Conservation (phyloP, 2,329 filamentous ascomycete genomes). For the Clarireedia paspali region DNA sequence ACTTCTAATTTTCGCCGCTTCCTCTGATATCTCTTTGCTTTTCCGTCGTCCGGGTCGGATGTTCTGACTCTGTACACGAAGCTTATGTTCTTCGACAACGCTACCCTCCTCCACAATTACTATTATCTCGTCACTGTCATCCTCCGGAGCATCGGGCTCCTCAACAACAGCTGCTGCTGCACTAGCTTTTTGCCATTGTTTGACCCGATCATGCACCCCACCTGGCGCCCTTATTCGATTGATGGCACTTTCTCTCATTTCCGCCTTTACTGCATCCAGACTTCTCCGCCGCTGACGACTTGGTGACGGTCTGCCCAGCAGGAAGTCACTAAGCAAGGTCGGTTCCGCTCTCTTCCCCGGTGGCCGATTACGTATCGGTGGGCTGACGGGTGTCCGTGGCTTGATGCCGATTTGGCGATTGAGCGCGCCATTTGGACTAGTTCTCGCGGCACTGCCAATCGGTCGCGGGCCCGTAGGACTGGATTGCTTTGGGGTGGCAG, state of each 20-base stretch:
- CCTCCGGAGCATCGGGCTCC: slow-evolving; percentile 40
- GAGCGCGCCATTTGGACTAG: slow-evolving; percentile 19
- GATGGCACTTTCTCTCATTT: slow-evolving; percentile 44
- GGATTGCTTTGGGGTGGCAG: not conserved
- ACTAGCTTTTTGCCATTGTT: slow-evolving; percentile 76
- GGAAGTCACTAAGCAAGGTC: slow-evolving; percentile 49
- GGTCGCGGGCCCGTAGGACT: slow-evolving; percentile 9
- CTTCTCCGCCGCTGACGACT: slow-evolving; percentile 50
- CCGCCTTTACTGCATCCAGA: slow-evolving; percentile 49
- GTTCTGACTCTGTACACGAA: slow-evolving; percentile 35
- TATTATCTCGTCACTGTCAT: slow-evolving; percentile 54
- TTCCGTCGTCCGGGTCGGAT: slow-evolving; percentile 15
- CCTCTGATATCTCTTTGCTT: slow-evolving; percentile 27
- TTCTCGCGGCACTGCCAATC: slow-evolving; percentile 13
- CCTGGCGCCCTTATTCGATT: slow-evolving; percentile 53
- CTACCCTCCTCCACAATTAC: slow-evolving; percentile 52
- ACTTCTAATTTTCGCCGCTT: slow-evolving; percentile 14
- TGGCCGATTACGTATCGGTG: slow-evolving; percentile 19
- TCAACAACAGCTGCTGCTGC: slow-evolving; percentile 55
- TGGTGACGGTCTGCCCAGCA: slow-evolving; percentile 48
- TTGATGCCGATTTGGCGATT: slow-evolving; percentile 15
- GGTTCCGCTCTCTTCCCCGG: slow-evolving; percentile 31
- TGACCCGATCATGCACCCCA: slow-evolving; percentile 71
- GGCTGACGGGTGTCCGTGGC: slow-evolving; percentile 19
- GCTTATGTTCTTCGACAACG: slow-evolving; percentile 49